Evolutionary conservation across 805 yeast genomes (phyloP).

Genomic region (Pichia sporocuriosa): DNA sequence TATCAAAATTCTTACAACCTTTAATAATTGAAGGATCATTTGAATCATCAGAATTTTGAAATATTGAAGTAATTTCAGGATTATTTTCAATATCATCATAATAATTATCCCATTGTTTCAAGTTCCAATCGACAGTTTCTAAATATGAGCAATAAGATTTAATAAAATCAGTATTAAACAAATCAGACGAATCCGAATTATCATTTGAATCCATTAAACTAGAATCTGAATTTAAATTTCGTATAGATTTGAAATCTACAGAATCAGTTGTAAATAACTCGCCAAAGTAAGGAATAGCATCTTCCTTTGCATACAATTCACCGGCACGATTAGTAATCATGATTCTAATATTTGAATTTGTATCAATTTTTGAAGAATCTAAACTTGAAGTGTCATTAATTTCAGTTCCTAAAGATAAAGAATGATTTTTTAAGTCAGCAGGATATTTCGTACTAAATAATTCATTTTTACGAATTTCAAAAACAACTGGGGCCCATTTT

Average conservation of each 20-base stretch:
- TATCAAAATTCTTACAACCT: conserved; percentile 10
- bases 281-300: conserved; percentile 86
- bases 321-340: conserved; percentile 89
- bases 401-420: too few species aligned
- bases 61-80: neutral
- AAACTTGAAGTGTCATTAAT: neutral
- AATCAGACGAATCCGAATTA: conserved; percentile 10
- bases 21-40: neutral
- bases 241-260: neutral
- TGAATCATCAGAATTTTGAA: conserved; percentile 25
- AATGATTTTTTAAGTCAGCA: neutral
- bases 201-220: conserved; percentile 7
- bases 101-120: conserved; percentile 79
- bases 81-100: conserved; percentile 27
- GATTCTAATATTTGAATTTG: conserved; percentile 36
- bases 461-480: conserved; percentile 67
- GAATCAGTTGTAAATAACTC: conserved; percentile 51
- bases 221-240: neutral
- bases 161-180: conserved; percentile 21
- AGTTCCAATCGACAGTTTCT: conserved; percentile 62
- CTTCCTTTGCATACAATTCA: conserved; percentile 60
- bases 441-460: conserved; percentile 31
- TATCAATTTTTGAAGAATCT: neutral
- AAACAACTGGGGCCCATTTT: conserved; percentile 91
- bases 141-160: conserved; percentile 58